Percentiles rank a stretch among this genome's conserved stretches.
These are phyloP conservation scores for Pichia eremophila DNA, from an alignment of 805 yeast genomes.

Conservation along the genomic window DNA sequence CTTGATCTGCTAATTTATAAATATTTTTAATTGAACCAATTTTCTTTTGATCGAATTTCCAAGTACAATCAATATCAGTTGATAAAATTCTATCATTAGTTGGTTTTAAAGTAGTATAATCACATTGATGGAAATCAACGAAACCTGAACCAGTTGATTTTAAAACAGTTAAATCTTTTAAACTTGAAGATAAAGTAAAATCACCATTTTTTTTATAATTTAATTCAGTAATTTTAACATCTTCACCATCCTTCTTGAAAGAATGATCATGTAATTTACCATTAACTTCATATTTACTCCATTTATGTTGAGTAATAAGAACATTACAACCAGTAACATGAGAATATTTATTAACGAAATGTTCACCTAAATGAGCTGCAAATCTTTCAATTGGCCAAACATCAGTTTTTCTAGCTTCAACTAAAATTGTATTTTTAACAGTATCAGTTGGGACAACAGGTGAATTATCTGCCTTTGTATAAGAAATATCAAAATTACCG, in stretches of 20 bases:
- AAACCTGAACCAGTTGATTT: constrained; percentile 92
- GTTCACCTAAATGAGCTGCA: constrained; percentile 76
- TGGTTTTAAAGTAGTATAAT: constrained; percentile 79
- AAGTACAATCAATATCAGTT: constrained; percentile 69
- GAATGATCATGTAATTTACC: constrained; percentile 79
- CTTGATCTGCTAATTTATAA: constrained; percentile 42
- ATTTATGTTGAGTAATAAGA: constrained; percentile 59
- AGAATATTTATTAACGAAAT: constrained; percentile 65
- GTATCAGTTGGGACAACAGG: constrained; percentile 93
- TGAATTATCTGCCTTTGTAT: constrained; percentile 80
- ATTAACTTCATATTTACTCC: constrained; percentile 68
- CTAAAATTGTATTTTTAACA: constrained; percentile 77
- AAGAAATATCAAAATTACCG: constrained; percentile 73
- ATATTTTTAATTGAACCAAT: constrained; percentile 43
- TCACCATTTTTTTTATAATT: constrained; percentile 44
- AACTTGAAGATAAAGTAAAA: constrained; percentile 53
- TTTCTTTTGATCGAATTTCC: constrained; percentile 52
- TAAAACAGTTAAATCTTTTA: constrained; percentile 73
- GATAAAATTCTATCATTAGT: constrained; percentile 79
- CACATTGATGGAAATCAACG: constrained; percentile 78
- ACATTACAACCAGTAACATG: constrained; percentile 70
- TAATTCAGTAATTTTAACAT: constrained; percentile 54
- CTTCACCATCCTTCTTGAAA: constrained; percentile 77
- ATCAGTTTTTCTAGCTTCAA: constrained; percentile 73
- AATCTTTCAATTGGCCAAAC: constrained; percentile 89